A percentile compares a stretch with the other conserved stretches of the same genome.
Conservation (phyloP, 2,329 filamentous ascomycete species). For the Rugonectria rugulosa region DNA sequence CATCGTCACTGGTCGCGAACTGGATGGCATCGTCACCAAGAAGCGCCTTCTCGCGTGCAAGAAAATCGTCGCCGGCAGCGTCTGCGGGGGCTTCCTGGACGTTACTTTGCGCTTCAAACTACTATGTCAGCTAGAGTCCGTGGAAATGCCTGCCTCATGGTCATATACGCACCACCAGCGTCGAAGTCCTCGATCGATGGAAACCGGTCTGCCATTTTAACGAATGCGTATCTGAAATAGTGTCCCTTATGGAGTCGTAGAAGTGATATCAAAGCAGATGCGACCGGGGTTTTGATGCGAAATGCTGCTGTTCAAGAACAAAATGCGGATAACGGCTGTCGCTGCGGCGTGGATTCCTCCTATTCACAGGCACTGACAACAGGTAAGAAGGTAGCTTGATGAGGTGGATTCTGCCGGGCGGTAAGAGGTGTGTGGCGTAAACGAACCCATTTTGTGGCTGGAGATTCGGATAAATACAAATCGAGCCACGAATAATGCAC, state of each 20-base stretch:
- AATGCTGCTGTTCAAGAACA: slow-evolving; percentile 15
- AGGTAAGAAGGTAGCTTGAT: slow-evolving; percentile 39
- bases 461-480: slow-evolving; percentile 32
- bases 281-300: slow-evolving; percentile 9
- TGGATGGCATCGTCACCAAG: slow-evolving; percentile 93
- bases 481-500: slow-evolving; percentile 28
- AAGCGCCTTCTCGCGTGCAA: slow-evolving; percentile 87
- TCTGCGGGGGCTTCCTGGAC: slow-evolving; percentile 64
- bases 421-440: slow-evolving; percentile 31
- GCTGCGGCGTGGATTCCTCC: slow-evolving; percentile 38
- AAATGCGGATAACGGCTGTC: slow-evolving; percentile 29
- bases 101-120: slow-evolving; percentile 69
- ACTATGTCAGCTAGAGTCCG: slow-evolving; percentile 30
- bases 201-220: slow-evolving; percentile 77
- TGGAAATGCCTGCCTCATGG: slow-evolving; percentile 13
- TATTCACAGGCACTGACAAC: slow-evolving; percentile 39
- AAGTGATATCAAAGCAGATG: background rate
- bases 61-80: slow-evolving; percentile 80
- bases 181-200: slow-evolving; percentile 83
- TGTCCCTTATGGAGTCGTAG: too few relatives aligned
- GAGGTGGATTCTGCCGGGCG: slow-evolving; percentile 48
- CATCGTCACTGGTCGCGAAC: slow-evolving; percentile 81
- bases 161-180: slow-evolving; percentile 60
- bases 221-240: slow-evolving; percentile 5
- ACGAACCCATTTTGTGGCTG: slow-evolving; percentile 14